Conservation (phyloP, 2,329 filamentous ascomycete genomes). For the Aspergillus tanneri region DNA sequence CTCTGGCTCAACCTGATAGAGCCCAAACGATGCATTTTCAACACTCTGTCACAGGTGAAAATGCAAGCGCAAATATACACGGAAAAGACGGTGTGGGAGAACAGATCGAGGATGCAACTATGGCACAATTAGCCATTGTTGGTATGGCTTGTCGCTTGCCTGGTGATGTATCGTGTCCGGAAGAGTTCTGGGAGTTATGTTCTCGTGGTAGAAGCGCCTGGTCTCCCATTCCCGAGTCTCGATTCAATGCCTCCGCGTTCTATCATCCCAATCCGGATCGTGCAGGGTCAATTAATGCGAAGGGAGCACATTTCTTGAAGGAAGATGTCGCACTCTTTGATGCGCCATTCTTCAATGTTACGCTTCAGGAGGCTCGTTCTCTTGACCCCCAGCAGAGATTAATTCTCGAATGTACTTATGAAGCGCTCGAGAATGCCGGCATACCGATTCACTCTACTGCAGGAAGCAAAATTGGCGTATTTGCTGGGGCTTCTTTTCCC, state of each 20-base stretch:
- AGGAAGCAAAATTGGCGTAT: conserved; percentile 7
- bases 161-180: conserved; percentile 1
- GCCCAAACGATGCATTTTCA: not conserved
- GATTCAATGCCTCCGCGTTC: conserved; percentile 7
- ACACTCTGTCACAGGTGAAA: not conserved
- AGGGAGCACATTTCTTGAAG: conserved; percentile 22
- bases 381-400: conserved; percentile 25
- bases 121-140: conserved; percentile 10
- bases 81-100: not conserved
- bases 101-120: not conserved
- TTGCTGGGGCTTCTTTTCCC: not conserved
- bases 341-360: conserved; percentile 32
- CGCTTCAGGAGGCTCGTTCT: conserved; percentile 13
- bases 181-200: conserved; percentile 14
- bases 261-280: conserved; percentile 9
- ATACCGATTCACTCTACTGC: conserved; percentile 15
- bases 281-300: not conserved
- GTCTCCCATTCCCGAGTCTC: not conserved
- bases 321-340: conserved; percentile 28
- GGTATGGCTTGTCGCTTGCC: conserved; percentile 15
- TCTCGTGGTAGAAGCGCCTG: conserved; percentile 1
- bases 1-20: not conserved
- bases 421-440: conserved; percentile 24
- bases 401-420: conserved; percentile 24
- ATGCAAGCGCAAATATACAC: not conserved